These are phyloP conservation scores for Phyllachora maydis DNA, from an alignment of 2,329 filamentous ascomycete genomes.

Conservation along the genomic window DNA sequence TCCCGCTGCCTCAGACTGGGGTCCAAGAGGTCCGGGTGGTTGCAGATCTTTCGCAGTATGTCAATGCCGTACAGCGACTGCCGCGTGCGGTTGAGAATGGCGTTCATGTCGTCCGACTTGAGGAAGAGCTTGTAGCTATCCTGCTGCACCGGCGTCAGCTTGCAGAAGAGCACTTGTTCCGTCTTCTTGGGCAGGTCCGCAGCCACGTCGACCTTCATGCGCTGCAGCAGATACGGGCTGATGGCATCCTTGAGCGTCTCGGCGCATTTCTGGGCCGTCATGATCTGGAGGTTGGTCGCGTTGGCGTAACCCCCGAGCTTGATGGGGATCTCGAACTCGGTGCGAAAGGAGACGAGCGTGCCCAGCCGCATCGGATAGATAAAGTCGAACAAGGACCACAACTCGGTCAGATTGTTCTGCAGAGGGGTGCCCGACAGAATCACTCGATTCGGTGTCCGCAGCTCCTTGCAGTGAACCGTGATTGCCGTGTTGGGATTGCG, in stretches of 20 bases:
- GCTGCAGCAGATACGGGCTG: conserved; percentile 77
- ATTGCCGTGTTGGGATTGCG: conserved; percentile 90
- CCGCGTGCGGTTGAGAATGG: conserved; percentile 53
- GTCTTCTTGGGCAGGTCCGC: conserved; percentile 88
- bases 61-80: conserved; percentile 83
- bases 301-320: conserved; percentile 86
- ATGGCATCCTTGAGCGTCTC: conserved; percentile 88
- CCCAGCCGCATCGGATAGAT: conserved; percentile 92
- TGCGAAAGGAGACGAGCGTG: conserved; percentile 74
- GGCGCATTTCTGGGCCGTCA: conserved; percentile 86
- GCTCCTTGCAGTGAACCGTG: conserved; percentile 85
- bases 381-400: conserved; percentile 97
- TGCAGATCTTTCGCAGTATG: conserved; percentile 86
- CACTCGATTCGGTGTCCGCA: conserved; percentile 73
- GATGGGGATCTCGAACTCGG: conserved; percentile 87
- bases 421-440: conserved; percentile 94
- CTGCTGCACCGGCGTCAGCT: conserved; percentile 61
- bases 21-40: conserved; percentile 78
- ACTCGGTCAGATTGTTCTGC: conserved; percentile 86
- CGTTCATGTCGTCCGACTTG: conserved; percentile 64
- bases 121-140: conserved; percentile 68
- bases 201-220: conserved; percentile 85
- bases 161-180: conserved; percentile 91
- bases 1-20: conserved; percentile 30
- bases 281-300: conserved; percentile 79